Percentiles rank a stretch among this genome's conserved stretches.
Conservation (phyloP, 1,284 basidiomycete genomes). For the Heterobasidion occidentale region DNA sequence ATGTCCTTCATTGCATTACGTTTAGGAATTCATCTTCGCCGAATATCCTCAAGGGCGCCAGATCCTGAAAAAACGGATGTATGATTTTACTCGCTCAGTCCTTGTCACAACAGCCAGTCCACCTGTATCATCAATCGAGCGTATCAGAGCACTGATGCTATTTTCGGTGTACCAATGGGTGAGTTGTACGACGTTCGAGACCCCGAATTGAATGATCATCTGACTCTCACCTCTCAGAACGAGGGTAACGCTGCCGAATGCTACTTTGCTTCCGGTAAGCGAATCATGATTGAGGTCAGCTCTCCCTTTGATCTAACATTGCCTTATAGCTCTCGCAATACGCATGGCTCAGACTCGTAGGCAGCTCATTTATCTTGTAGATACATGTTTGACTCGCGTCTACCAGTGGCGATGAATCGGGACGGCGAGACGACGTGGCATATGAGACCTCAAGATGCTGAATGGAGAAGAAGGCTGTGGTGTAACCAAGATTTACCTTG, state of each 20-base stretch:
- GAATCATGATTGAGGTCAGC: neutral
- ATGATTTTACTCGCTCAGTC: conserved; percentile 12
- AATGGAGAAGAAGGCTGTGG: conserved; percentile 15
- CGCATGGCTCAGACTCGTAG: conserved; percentile 16
- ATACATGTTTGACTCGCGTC: neutral
- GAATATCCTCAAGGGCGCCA: conserved; percentile 13
- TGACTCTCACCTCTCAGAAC: conserved; percentile 8
- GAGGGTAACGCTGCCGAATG: conserved; percentile 12
- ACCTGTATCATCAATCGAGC: conserved; percentile 13
- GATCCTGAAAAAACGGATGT: conserved; percentile 11
- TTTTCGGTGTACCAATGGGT: conserved; percentile 16
- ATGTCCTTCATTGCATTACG: neutral
- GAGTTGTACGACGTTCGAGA: neutral
- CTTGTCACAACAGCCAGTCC: conserved; percentile 10
- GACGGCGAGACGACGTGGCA: conserved; percentile 13
- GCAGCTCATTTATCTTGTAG: neutral
- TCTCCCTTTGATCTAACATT: neutral
- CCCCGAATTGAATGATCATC: neutral
- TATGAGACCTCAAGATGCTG: conserved; percentile 15
- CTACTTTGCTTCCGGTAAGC: conserved; percentile 11
- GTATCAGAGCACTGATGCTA: conserved; percentile 13
- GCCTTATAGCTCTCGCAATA: conserved; percentile 11
- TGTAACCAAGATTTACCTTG: conserved; percentile 8
- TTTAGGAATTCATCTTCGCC: conserved; percentile 11
- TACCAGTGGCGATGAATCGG: conserved; percentile 16